Base-by-base conservation (phyloP, 2,329 filamentous ascomycete genomes). In the Colletotrichum tropicicola region DNA sequence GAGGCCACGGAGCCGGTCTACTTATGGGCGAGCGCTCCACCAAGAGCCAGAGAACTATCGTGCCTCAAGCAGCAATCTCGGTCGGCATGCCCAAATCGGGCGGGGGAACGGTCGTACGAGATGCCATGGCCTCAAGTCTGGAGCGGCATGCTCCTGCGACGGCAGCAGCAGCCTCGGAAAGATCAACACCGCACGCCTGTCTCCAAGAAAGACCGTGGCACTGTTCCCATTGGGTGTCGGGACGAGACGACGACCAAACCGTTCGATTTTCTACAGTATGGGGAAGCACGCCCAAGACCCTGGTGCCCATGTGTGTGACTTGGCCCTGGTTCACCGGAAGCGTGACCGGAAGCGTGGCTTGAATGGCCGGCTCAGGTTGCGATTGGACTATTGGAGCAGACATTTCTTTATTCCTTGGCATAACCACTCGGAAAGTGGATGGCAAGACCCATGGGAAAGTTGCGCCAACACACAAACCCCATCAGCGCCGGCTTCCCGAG, bases 151-250 rank as follows among this genome's bases (percentile, higher is more conserved):
- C 7, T 4, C 21, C n/a, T 19, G 6, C 2, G n/a, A 4, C n/a
- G 30, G 6, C 48, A 5, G n/a, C 23, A 3, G 9, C 10, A 27
- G 28, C 30, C n/a, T 32, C n/a, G 12, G n/a, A 53, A n/a, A 39
- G 30, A 28, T 37, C 30, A 27, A 12, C 41, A 17, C 28, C 23
- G 9, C 30, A 17, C 10, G 5, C 17, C 39, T 37, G 43, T 19
- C 28, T 17, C 53, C 32, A 13, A 12, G 21, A 27, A 19, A 37
- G 21, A 32, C 47, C 19, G 32, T 17, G 48, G 57, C 13, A 54
- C 28, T n/a, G 21, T 35, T 39, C 48, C 57, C 8, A 60, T 60
- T 60, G 48, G 57, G 12, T 37, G 30, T 28, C 28, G 30, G 15
- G 8, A n/a, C 30, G 39, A 30, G n/a, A 21, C 39, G 47, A 45